Conservation (phyloP, 345 rosid species). For the Eucalyptus caleyi region DNA sequence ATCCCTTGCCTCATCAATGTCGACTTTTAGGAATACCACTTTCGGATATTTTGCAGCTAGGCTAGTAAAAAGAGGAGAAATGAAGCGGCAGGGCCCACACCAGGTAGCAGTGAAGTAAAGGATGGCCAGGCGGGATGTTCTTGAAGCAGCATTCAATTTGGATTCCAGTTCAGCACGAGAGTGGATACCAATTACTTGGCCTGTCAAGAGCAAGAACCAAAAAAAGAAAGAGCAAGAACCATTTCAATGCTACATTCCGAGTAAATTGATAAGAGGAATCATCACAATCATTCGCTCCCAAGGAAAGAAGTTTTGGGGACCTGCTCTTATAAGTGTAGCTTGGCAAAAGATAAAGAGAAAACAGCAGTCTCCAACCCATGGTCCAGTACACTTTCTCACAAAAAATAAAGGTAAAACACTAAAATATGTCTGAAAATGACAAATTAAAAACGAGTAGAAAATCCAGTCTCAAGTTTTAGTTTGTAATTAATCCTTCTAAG, state of each 20-base stretch:
- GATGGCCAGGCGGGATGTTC: conserved; percentile 59
- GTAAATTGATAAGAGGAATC: background rate
- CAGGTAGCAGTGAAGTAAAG: conserved; percentile 88
- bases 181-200: conserved; percentile 63
- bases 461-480: background rate
- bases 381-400: background rate
- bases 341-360: background rate
- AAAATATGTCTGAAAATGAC: background rate
- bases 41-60: conserved; percentile 59
- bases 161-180: conserved; percentile 55
- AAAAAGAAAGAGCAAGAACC: background rate
- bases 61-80: conserved; percentile 67
- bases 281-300: background rate
- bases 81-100: conserved; percentile 92
- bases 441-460: background rate
- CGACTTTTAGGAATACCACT: conserved; percentile 75
- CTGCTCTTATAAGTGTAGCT: background rate
- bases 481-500: background rate
- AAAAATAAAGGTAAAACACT: background rate
- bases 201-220: conserved; percentile 8
- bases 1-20: conserved; percentile 51
- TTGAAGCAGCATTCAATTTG: conserved; percentile 54
- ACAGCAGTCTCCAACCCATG: background rate
- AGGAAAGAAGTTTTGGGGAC: background rate
- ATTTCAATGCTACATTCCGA: background rate